These are phyloP conservation scores for Pistacia atlantica DNA, from an alignment of 345 rosid species.

Conservation along the genomic window DNA sequence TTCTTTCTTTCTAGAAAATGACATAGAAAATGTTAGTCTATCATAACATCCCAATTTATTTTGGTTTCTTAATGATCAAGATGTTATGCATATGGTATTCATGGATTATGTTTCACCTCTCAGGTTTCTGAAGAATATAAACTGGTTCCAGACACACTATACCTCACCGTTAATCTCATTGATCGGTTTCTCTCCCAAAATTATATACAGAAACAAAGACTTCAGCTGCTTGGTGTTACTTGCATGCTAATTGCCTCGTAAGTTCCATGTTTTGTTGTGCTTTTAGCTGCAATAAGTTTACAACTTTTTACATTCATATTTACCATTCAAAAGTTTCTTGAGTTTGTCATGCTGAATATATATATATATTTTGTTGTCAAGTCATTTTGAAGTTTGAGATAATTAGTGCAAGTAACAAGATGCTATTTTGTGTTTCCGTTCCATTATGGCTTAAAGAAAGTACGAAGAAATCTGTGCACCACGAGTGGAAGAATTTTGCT, in stretches of 20 bases:
- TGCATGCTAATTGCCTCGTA: slow-evolving; percentile 99
- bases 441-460: slow-evolving; percentile 54
- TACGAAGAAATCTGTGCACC: slow-evolving; percentile 92
- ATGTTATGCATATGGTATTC: slow-evolving; percentile 6
- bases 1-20: no score
- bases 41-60: no score
- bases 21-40: no score
- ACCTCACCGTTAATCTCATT: slow-evolving; percentile 87
- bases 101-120: slow-evolving; percentile 24
- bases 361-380: neutral
- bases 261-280: slow-evolving; percentile 34
- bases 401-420: neutral
- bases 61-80: neutral
- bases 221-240: slow-evolving; percentile 89
- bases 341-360: neutral
- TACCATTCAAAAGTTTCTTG: neutral
- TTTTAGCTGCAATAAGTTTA: slow-evolving; percentile 1
- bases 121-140: slow-evolving; percentile 94
- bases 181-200: slow-evolving; percentile 82
- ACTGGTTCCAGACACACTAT: slow-evolving; percentile 89
- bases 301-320: neutral
- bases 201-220: slow-evolving; percentile 74
- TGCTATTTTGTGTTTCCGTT: slow-evolving; percentile 23
- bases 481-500: slow-evolving; percentile 88
- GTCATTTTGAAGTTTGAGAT: neutral